Evolutionary conservation across 345 rosid genomes (phyloP).

Genomic region (Kandelia obovata): DNA sequence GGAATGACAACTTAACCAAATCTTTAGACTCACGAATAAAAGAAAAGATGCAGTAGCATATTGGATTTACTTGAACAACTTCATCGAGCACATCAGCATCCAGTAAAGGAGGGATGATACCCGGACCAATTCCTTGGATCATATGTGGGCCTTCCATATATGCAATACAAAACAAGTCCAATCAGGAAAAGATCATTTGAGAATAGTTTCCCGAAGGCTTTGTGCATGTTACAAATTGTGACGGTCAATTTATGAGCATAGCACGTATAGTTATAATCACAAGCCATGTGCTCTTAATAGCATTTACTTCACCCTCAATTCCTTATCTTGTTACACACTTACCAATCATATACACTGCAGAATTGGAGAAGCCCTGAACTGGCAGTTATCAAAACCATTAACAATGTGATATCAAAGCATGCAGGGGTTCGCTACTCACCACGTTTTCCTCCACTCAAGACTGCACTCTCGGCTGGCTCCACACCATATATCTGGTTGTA

Average conservation of each 20-base stretch:
- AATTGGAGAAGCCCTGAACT: too few relatives aligned
- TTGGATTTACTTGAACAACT: slow-evolving; percentile 34
- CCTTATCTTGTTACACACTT: too few relatives aligned
- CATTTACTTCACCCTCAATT: too few relatives aligned
- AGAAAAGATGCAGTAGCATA: neutral
- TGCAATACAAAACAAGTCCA: neutral
- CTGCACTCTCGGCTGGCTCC: slow-evolving; percentile 77
- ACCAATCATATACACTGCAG: too few relatives aligned
- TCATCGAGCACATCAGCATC: slow-evolving; percentile 40
- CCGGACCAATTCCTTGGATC: slow-evolving; percentile 52
- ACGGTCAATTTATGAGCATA: neutral
- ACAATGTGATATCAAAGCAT: too few relatives aligned
- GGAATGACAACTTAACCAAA: neutral
- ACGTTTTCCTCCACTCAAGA: slow-evolving; percentile 81
- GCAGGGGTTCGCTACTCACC: slow-evolving; percentile 33
- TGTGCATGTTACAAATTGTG: neutral
- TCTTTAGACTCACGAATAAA: neutral
- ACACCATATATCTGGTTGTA: slow-evolving; percentile 68
- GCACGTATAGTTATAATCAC: neutral
- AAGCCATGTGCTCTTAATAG: too few relatives aligned
- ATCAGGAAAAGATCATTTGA: neutral
- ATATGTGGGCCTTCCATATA: slow-evolving; percentile 36
- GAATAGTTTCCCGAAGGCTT: neutral
- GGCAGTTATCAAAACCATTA: too few relatives aligned
- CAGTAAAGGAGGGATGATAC: slow-evolving; percentile 32